Evolutionary conservation across 2,329 filamentous ascomycete species (phyloP).

Genomic region (Periconia digitata): DNA sequence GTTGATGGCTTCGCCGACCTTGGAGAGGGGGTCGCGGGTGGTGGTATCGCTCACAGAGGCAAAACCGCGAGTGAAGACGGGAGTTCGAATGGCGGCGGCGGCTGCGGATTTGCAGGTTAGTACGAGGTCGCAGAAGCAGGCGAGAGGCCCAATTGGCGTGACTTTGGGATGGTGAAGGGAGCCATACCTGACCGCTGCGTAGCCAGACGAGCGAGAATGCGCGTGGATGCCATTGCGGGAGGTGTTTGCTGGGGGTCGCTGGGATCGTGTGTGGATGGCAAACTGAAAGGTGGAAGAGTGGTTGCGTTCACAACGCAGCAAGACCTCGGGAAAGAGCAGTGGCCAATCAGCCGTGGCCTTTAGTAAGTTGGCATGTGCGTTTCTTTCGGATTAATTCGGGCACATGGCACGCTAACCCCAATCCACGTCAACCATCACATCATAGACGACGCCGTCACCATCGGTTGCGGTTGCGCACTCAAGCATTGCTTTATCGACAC

Average conservation of each 20-base stretch:
- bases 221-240: conserved; percentile 41
- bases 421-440: not conserved
- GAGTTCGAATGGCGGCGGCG: conserved; percentile 35
- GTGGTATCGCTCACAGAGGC: conserved; percentile 40
- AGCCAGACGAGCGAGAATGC: conserved; percentile 42
- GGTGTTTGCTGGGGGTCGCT: conserved; percentile 29
- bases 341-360: conserved; percentile 4
- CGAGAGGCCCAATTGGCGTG: not conserved
- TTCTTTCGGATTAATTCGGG: conserved; percentile 9
- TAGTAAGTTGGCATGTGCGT: conserved; percentile 6
- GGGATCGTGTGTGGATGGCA: conserved; percentile 18
- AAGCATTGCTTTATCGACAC: too few species aligned
- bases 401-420: not conserved
- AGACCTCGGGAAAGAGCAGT: conserved; percentile 8
- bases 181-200: conserved; percentile 39
- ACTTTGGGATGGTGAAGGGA: conserved; percentile 7
- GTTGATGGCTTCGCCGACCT: conserved; percentile 30
- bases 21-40: conserved; percentile 37
- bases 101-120: not conserved
- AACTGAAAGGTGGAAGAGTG: conserved; percentile 6
- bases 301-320: conserved; percentile 11
- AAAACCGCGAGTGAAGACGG: conserved; percentile 41
- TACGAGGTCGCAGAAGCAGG: too few species aligned
- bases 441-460: not conserved
- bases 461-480: too few species aligned